phyloP scores from a whole-genome alignment of 2,329 filamentous ascomycete species.

The Pezicula carpinea region DNA sequence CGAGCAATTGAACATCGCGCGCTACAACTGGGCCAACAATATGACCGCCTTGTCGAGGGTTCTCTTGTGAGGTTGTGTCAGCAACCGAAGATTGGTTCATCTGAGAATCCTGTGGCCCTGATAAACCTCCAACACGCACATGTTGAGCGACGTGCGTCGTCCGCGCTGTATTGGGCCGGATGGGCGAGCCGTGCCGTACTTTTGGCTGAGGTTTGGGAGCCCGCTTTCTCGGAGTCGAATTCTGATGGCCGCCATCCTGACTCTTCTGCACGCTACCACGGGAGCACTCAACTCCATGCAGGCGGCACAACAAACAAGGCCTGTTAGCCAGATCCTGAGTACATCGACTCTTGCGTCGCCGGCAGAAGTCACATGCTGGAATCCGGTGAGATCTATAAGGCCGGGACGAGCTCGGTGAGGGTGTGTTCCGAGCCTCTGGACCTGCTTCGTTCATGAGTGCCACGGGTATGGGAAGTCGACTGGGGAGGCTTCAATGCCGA shows the following conservation, averaged over 20 bases:
- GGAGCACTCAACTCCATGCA: conserved; percentile 50
- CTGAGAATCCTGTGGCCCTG: neutral
- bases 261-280: conserved; percentile 7
- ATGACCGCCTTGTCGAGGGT: conserved; percentile 30
- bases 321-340: conserved; percentile 49
- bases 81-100: neutral
- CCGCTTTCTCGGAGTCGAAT: neutral
- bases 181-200: neutral
- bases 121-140: neutral
- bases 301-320: conserved; percentile 52
- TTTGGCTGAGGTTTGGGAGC: conserved; percentile 2
- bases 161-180: neutral
- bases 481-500: neutral
- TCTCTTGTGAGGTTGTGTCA: conserved; percentile 4
- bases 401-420: conserved; percentile 24
- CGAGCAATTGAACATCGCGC: conserved; percentile 55
- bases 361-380: conserved; percentile 55
- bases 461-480: neutral
- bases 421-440: neutral
- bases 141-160: neutral
- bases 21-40: conserved; percentile 57
- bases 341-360: conserved; percentile 57
- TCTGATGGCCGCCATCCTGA: neutral
- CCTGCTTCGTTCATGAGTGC: neutral
- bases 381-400: conserved; percentile 59